A percentile compares a stretch with the other conserved stretches of the same genome.
These are phyloP conservation scores for Cucurbita argyrosperma DNA, from an alignment of 306 rosid genomes.

Conservation along the genomic window DNA sequence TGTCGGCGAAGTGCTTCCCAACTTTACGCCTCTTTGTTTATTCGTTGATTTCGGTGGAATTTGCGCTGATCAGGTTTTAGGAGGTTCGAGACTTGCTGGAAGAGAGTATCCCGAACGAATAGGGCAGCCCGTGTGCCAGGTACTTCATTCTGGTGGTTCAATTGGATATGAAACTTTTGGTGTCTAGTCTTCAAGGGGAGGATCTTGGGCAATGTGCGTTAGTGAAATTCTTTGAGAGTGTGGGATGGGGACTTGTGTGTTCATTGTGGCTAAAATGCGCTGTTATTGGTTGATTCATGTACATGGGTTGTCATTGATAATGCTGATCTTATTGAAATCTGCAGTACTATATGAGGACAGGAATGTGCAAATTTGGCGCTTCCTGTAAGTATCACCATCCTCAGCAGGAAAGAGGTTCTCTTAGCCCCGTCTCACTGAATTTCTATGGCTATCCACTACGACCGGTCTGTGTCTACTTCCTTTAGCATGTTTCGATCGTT, in stretches of 20 bases:
- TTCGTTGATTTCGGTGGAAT: constrained; percentile 15
- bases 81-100: constrained; percentile 53
- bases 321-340: constrained; percentile 5
- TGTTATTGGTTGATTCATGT: background rate
- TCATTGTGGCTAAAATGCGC: background rate
- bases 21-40: background rate
- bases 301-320: background rate
- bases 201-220: constrained; percentile 7
- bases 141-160: constrained; percentile 23
- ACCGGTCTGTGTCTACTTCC: constrained; percentile 17
- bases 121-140: constrained; percentile 98
- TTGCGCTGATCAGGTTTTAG: constrained; percentile 48
- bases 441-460: constrained; percentile 32
- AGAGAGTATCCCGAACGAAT: constrained; percentile 74
- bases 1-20: constrained; percentile 2
- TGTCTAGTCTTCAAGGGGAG: constrained; percentile 11
- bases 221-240: background rate
- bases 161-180: constrained; percentile 7
- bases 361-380: constrained; percentile 12
- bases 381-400: constrained; percentile 19
- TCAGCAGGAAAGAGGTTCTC: constrained; percentile 7
- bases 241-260: background rate
- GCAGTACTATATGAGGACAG: constrained; percentile 11
- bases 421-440: background rate
- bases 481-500: background rate